phyloP scores from a whole-genome alignment of 2,329 filamentous ascomycete genomes.

The Orbilia blumenaviensis region DNA sequence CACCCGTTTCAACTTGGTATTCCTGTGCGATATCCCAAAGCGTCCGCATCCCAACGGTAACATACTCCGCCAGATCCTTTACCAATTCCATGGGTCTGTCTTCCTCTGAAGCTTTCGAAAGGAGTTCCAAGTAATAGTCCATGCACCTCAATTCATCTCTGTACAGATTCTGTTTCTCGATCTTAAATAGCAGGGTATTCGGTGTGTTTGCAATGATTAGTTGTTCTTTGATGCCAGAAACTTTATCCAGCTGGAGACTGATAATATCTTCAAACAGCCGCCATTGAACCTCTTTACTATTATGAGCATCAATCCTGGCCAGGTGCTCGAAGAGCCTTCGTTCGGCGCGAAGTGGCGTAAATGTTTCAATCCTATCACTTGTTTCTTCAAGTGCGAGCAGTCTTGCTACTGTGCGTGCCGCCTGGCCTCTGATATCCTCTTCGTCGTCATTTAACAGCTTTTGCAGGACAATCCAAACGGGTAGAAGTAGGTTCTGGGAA shows the following conservation, averaged over 20 bases:
- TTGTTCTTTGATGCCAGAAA: slow-evolving; percentile 63
- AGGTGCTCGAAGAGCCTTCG: slow-evolving; percentile 26
- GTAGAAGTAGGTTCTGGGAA: slow-evolving; percentile 63
- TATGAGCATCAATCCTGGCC: not conserved
- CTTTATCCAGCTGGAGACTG: slow-evolving; percentile 57
- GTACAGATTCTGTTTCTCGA: slow-evolving; percentile 95
- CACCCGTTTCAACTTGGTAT: slow-evolving; percentile 6
- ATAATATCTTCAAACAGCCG: slow-evolving; percentile 47
- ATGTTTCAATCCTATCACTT: slow-evolving; percentile 23
- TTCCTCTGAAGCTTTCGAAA: not conserved
- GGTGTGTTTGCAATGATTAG: slow-evolving; percentile 69
- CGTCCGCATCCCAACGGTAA: slow-evolving; percentile 19
- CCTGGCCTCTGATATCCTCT: slow-evolving; percentile 79
- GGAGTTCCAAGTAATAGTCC: slow-evolving; percentile 57
- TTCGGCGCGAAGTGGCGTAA: slow-evolving; percentile 34
- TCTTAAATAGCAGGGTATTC: slow-evolving; percentile 71
- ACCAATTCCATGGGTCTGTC: not conserved
- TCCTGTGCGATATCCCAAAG: slow-evolving; percentile 47
- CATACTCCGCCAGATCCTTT: slow-evolving; percentile 3
- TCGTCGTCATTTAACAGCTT: slow-evolving; percentile 88
- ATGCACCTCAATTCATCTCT: slow-evolving; percentile 81
- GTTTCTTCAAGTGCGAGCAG: slow-evolving; percentile 60
- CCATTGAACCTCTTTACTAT: not conserved
- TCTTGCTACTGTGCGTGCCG: slow-evolving; percentile 61
- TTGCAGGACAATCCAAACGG: slow-evolving; percentile 74